phyloP scores from a whole-genome alignment of 2,329 filamentous ascomycete genomes.

The Sclerotinia subarctica region DNA sequence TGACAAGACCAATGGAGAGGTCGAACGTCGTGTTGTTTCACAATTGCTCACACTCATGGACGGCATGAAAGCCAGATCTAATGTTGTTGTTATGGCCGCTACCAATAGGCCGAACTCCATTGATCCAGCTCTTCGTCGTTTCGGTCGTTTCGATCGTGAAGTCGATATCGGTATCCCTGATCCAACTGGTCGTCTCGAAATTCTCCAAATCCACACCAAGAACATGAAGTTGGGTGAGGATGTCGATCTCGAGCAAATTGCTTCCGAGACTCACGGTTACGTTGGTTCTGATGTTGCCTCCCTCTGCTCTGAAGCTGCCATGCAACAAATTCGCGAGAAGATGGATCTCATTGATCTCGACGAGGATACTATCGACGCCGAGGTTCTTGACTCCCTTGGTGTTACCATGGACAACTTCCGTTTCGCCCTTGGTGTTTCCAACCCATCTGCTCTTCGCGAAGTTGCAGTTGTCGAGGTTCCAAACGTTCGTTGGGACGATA shows the following conservation, averaged over 20 bases:
- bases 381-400: constrained; percentile 95
- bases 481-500: constrained; percentile 99
- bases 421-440: constrained; percentile 95
- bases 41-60: constrained; percentile 98
- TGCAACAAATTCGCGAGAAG: constrained; percentile 99
- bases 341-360: constrained; percentile 99
- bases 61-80: constrained; percentile 98
- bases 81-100: constrained; percentile 98
- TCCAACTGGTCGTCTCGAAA: constrained; percentile 96
- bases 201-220: constrained; percentile 99
- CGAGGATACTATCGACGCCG: constrained; percentile 97
- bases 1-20: constrained; percentile 99
- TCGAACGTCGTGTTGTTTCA: constrained; percentile 96
- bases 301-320: constrained; percentile 96
- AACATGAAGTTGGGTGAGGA: constrained; percentile 99
- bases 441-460: constrained; percentile 96
- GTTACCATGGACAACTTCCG: constrained; percentile 99
- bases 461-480: constrained; percentile 98
- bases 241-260: constrained; percentile 94
- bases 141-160: constrained; percentile 97
- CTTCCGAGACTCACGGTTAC: constrained; percentile 96
- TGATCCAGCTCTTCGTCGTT: constrained; percentile 93
- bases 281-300: constrained; percentile 98
- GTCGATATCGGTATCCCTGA: constrained; percentile 98
- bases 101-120: constrained; percentile 99